phyloP scores from a whole-genome alignment of 257 asterid species.

The Thymus mandschuricus region DNA sequence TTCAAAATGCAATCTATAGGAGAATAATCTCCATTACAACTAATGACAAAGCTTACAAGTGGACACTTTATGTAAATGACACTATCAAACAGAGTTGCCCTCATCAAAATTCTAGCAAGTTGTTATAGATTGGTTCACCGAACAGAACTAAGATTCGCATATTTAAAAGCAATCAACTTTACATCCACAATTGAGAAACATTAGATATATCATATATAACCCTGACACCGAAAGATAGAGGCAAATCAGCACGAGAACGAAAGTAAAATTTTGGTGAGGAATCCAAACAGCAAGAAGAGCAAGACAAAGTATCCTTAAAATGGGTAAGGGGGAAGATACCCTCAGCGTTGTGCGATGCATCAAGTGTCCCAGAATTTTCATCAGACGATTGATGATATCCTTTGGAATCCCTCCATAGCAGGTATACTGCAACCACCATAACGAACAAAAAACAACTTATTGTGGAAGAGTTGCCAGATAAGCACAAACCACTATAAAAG shows the following conservation, averaged over 20 bases:
- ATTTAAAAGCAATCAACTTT: conserved; percentile 20
- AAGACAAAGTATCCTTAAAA: conserved; percentile 7
- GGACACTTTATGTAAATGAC: conserved; percentile 6
- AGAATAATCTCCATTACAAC: background rate
- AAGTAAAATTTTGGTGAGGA: conserved; percentile 18
- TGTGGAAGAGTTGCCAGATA: conserved; percentile 5
- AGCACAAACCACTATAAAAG: conserved; percentile 11
- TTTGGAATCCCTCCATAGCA: conserved; percentile 66
- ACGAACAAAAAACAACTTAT: conserved; percentile 12
- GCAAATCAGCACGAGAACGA: conserved; percentile 1
- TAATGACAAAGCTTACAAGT: background rate
- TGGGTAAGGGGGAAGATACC: conserved; percentile 46
- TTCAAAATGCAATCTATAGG: background rate
- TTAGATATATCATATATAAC: background rate
- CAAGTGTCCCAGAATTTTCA: conserved; percentile 88
- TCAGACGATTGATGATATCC: conserved; percentile 69
- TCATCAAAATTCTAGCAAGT: conserved; percentile 6
- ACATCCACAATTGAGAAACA: conserved; percentile 14
- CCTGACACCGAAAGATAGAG: conserved; percentile 8
- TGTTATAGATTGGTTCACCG: background rate
- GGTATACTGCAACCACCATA: conserved; percentile 62
- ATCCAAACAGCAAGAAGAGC: conserved; percentile 5
- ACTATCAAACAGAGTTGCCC: background rate
- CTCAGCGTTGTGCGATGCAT: conserved; percentile 76
- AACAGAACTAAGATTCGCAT: conserved; percentile 13